Evolutionary conservation across 306 rosid genomes (phyloP), one percentile per base, ranked within the genome.

Genomic region (Crotalaria pallida): DNA sequence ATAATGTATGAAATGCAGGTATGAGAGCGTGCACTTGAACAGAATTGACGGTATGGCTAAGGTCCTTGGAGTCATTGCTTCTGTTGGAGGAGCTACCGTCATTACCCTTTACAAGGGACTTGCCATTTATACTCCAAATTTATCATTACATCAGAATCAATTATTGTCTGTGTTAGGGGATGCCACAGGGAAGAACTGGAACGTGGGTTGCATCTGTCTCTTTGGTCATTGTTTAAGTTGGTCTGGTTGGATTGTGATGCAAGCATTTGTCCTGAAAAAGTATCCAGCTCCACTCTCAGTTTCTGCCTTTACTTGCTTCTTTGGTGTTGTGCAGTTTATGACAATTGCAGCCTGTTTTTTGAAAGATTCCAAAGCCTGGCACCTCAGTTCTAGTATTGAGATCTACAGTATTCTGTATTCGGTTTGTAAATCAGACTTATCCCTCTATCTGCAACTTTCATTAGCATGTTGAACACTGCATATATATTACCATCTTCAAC

Each of bases 71-170:
- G 91, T 89, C 47, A 45, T 84, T 56, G 86, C 90, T 76, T 81
- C 90, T 18, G 91, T 88, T 29, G 88, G 83, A 18, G 96, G 97
- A 75, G 97, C 92, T 58, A 66, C 83, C 72, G 51, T 86, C 48
- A 80, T 88, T 36, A 88, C 96, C 16, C 82, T 91, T 10, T 88
- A 83, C 80, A 88, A 82, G 72, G 97, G 97, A 43, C 97, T 96
- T 36, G 65, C 75, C 8, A 88, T 91, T 45, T 91, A 83, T 67
- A 31, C 77, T 58, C 89, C 92, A 27, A 33, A 24, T 40, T 74
- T 65, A 58, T 24, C 62, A 43, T 38, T 65, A 15, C 75, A 84
- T 61, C 43, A 51, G 40, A 33, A 74, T 64, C 78, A 78, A 12
- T 2, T 70, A 5, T 26, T 80, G 72, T 36, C 80, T 24, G 10